These are phyloP conservation scores for Leccinum imitatum DNA, from an alignment of 768 basidiomycete genomes.

Conservation along the genomic window DNA sequence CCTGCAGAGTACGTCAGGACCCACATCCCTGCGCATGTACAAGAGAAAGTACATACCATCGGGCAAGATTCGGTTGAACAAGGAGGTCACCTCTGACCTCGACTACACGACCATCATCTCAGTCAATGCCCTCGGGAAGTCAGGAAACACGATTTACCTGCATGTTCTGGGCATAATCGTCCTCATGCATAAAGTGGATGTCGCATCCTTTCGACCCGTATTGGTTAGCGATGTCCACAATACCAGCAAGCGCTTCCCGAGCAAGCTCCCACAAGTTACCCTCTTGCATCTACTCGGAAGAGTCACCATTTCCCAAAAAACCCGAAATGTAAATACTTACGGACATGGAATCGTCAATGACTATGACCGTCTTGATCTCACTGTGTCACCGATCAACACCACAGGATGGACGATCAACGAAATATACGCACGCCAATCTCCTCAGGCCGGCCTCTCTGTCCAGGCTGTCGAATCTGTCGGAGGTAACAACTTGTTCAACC, in stretches of 20 bases:
- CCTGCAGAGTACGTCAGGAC: slow-evolving; percentile 12
- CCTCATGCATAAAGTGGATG: slow-evolving; percentile 42
- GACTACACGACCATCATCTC: slow-evolving; percentile 16
- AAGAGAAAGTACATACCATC: slow-evolving; percentile 15
- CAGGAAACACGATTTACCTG: slow-evolving; percentile 11
- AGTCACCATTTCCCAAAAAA: no score
- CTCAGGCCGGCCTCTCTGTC: slow-evolving; percentile 23
- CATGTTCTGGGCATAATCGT: slow-evolving; percentile 30
- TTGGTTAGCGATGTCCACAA: slow-evolving; percentile 37
- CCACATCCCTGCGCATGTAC: neutral
- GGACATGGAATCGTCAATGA: slow-evolving; percentile 44
- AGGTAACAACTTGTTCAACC: slow-evolving; percentile 6
- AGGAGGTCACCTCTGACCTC: slow-evolving; percentile 17
- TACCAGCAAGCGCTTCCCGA: slow-evolving; percentile 41
- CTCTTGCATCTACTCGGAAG: slow-evolving; percentile 37
- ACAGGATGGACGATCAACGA: neutral
- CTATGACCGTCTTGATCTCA: slow-evolving; percentile 42
- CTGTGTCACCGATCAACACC: slow-evolving; percentile 18
- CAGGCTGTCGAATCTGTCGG: slow-evolving; percentile 22
- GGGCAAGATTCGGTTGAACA: slow-evolving; percentile 28
- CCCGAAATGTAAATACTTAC: no score
- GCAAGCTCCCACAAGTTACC: slow-evolving; percentile 40
- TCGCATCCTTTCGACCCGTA: slow-evolving; percentile 42
- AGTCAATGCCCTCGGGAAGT: neutral
- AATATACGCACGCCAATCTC: slow-evolving; percentile 28